These are phyloP conservation scores for Inonotus obliquus DNA, from an alignment of 1,284 basidiomycete genomes.

Conservation along the genomic window DNA sequence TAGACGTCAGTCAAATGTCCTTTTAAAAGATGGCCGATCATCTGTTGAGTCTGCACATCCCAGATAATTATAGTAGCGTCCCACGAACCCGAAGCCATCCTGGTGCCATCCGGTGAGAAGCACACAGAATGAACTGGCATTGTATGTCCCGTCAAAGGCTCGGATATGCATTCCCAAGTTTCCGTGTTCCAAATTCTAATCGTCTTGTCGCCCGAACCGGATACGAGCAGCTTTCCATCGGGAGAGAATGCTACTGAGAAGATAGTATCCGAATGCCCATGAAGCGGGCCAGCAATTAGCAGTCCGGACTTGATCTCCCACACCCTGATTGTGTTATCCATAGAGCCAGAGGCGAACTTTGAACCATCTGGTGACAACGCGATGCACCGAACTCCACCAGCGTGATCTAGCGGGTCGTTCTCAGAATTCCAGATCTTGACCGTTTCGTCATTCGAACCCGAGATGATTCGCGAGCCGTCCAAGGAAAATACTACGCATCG, in stretches of 20 bases:
- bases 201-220: background rate
- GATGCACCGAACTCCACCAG: background rate
- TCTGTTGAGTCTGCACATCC: background rate
- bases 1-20: background rate
- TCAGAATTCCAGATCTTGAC: background rate
- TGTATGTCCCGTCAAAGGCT: background rate
- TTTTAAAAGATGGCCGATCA: background rate
- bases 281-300: background rate
- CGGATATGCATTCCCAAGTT: background rate
- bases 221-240: background rate
- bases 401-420: slow-evolving; percentile 25
- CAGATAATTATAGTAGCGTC: background rate
- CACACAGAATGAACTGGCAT: background rate
- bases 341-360: background rate
- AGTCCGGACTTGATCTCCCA: background rate
- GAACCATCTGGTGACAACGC: slow-evolving; percentile 9
- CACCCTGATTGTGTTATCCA: slow-evolving; percentile 2
- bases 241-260: background rate
- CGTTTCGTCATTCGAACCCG: slow-evolving; percentile 8
- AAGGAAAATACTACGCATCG: slow-evolving; percentile 2
- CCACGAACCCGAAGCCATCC: background rate
- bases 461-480: slow-evolving; percentile 17
- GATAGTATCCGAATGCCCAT: background rate
- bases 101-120: slow-evolving; percentile 1
- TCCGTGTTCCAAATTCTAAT: background rate